These are phyloP conservation scores for Xeromyces bisporus DNA, from an alignment of 495 filamentous ascomycete species.

Conservation along the genomic window DNA sequence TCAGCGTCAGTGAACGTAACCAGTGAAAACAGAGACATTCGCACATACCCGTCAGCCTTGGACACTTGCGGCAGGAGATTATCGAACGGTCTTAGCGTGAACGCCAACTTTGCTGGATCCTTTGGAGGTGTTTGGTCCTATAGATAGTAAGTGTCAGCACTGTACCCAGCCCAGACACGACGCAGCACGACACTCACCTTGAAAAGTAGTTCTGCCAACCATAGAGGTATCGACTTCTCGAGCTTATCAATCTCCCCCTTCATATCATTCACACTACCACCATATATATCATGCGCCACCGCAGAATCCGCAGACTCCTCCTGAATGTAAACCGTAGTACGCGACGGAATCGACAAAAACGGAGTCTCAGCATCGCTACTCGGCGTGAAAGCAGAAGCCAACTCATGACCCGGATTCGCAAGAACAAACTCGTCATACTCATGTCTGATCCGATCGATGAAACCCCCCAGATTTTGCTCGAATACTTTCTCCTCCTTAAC, in stretches of 20 bases:
- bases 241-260: constrained; percentile 66
- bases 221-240: constrained; percentile 70
- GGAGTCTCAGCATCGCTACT: constrained; percentile 75
- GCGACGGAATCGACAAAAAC: constrained; percentile 56
- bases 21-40: no score
- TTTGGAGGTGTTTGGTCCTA: constrained; percentile 72
- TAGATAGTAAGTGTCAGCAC: not conserved
- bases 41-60: constrained; percentile 37
- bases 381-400: constrained; percentile 55
- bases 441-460: constrained; percentile 58
- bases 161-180: not conserved
- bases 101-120: constrained; percentile 86
- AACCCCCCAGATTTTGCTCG: constrained; percentile 67
- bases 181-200: constrained; percentile 29
- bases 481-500: constrained; percentile 57
- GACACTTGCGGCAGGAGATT: constrained; percentile 55
- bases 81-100: constrained; percentile 72
- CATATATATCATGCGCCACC: constrained; percentile 79
- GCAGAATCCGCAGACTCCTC: constrained; percentile 79
- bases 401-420: constrained; percentile 31
- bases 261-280: constrained; percentile 65
- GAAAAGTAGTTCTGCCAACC: constrained; percentile 82
- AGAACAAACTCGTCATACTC: constrained; percentile 59
- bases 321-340: constrained; percentile 81
- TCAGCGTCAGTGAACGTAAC: no score